Evolutionary conservation across 257 asterid species (phyloP).

Genomic region (Petunia secreta): DNA sequence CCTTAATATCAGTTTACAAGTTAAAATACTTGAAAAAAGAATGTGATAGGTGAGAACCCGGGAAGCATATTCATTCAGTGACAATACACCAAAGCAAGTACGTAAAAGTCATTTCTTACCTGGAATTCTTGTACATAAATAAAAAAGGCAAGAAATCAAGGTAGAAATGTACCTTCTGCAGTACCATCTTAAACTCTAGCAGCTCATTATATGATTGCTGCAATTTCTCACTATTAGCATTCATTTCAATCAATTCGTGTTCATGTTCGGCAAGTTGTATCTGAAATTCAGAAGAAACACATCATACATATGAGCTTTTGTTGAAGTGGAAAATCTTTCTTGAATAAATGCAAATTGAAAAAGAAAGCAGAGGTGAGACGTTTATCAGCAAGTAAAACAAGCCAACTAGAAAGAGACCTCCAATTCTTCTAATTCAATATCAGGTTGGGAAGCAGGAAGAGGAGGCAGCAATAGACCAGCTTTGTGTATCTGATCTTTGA

Average conservation of each 20-base stretch:
- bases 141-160: slow-evolving; percentile 11
- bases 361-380: neutral
- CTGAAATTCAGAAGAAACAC: slow-evolving; percentile 39
- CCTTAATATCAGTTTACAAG: slow-evolving; percentile 11
- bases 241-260: slow-evolving; percentile 93
- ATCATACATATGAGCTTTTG: slow-evolving; percentile 15
- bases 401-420: slow-evolving; percentile 58
- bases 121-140: slow-evolving; percentile 33
- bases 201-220: slow-evolving; percentile 86
- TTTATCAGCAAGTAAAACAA: slow-evolving; percentile 15
- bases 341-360: slow-evolving; percentile 18
- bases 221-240: slow-evolving; percentile 83
- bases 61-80: neutral
- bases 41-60: neutral
- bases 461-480: slow-evolving; percentile 73
- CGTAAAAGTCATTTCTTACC: neutral
- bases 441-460: slow-evolving; percentile 74
- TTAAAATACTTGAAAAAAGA: neutral
- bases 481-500: slow-evolving; percentile 90
- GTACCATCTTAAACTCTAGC: slow-evolving; percentile 94
- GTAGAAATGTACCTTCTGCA: slow-evolving; percentile 70
- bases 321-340: slow-evolving; percentile 13
- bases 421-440: slow-evolving; percentile 81
- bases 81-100: neutral
- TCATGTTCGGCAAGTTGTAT: slow-evolving; percentile 88